Base-by-base conservation (phyloP, 257 asterid genomes). In the Henckelia pumila region DNA sequence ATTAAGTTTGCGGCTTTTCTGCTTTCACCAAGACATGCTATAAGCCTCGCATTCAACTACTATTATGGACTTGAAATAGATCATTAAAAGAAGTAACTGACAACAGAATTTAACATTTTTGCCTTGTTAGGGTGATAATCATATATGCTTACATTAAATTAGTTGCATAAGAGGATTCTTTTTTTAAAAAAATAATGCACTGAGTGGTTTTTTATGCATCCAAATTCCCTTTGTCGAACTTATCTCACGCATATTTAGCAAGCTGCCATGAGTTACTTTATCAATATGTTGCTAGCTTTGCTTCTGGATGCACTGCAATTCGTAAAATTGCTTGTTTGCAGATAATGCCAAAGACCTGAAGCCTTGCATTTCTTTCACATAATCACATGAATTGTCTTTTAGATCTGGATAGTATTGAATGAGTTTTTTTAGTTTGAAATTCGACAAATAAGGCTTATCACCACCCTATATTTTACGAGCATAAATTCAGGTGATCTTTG, bases 1-100 rank as follows among this genome's bases (percentile, higher is more conserved):
- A 53, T 37, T 67, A 6, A 59, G 65, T 40, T 40, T 52, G 52
- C 67, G 57, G 64, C 21, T 71, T 63, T 23, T 65, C 4, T 59
- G 56, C 58, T 61, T 29, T 56, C 8, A 30, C 49, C 20, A 25
- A 50, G 64, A 20, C 61, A 47, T 56, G 58, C 57, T 40, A 13
- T 56, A 47, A 47, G 20, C 21, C 55, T 13, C 14, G 1, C 59
- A 5, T 14, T 63, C 22, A 55, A 25, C 37, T 35, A 35, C 30
- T 10, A 20, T 28, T 14, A 28, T 74, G 71, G 59, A 44, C 28
- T 68, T 63, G 29, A 17, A 57, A 64, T 57, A 28, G 7, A 20
- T 49, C 67, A 23, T n/a, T 59, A 24, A 59, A 28, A 20, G 17
- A 55, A 57, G 7, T 30, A 29, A 21, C 6, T 33, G 44, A 55